Conservation (phyloP, 176 grass and related monocot genomes). For the Aegilops bicornis region DNA sequence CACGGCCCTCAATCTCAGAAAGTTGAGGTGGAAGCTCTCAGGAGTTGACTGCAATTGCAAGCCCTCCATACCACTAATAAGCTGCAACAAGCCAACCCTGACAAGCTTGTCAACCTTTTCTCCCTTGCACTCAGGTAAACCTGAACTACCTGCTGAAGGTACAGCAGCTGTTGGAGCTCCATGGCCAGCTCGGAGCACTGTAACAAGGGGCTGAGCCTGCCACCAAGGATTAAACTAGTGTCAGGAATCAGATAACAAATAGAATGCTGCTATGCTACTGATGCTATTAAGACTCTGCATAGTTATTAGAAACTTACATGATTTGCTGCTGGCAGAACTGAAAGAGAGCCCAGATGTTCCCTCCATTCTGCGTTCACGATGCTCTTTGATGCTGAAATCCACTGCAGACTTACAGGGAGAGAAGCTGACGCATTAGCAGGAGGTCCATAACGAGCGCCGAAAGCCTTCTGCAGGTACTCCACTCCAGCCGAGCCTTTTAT, state of each 20-base stretch:
- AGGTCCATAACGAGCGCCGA: conserved; percentile 61
- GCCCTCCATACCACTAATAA: conserved; percentile 58
- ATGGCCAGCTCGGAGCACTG: conserved; percentile 68
- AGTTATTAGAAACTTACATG: conserved; percentile 31
- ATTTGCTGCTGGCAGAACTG: conserved; percentile 44
- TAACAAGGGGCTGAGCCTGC: conserved; percentile 58
- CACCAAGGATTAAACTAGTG: not conserved
- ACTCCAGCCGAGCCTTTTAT: conserved; percentile 79
- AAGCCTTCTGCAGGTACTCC: conserved; percentile 91
- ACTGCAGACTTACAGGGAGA: conserved; percentile 51
- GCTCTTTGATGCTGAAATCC: conserved; percentile 46
- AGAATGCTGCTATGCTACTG: not conserved
- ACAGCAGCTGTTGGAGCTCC: conserved; percentile 41
- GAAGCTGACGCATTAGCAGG: conserved; percentile 45
- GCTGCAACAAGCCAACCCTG: conserved; percentile 70
- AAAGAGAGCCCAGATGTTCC: conserved; percentile 53
- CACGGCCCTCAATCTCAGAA: conserved; percentile 60
- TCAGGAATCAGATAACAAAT: not conserved
- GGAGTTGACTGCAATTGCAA: conserved; percentile 58
- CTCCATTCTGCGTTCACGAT: conserved; percentile 66
- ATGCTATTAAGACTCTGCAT: not conserved
- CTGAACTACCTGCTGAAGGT: conserved; percentile 1
- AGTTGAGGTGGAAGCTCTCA: conserved; percentile 78
- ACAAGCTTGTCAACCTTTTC: conserved; percentile 69
- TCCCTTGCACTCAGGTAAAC: conserved; percentile 74